Conservation (phyloP, 1,139 yeast genomes). For the Kodamaea sp. region DNA sequence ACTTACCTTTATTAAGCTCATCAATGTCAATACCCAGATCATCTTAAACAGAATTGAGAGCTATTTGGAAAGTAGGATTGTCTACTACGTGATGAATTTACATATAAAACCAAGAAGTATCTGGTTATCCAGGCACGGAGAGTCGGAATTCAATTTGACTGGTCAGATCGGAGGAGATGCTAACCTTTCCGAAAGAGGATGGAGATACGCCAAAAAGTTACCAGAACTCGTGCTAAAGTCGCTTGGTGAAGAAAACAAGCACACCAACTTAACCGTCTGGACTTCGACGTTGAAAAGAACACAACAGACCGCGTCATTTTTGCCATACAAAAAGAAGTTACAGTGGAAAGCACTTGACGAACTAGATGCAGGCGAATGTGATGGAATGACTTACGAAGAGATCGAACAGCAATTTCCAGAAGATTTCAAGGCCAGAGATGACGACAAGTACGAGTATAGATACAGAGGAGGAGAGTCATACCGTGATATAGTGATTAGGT, state of each 20-base stretch:
- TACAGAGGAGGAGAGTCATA: conserved; percentile 97
- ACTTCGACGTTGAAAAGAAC: conserved; percentile 91
- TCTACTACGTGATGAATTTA: conserved; percentile 91
- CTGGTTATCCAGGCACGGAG: conserved; percentile 96
- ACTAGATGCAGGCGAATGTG: conserved; percentile 97
- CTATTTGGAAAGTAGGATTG: conserved; percentile 88
- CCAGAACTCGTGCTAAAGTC: conserved; percentile 77
- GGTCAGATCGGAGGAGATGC: conserved; percentile 98
- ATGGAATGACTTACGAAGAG: conserved; percentile 89
- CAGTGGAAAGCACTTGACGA: conserved; percentile 98
- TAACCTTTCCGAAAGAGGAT: conserved; percentile 80
- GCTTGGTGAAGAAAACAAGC: conserved; percentile 64
- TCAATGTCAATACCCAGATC: conserved; percentile 85
- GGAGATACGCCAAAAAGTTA: conserved; percentile 78
- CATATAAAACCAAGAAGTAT: conserved; percentile 90
- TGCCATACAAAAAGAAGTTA: conserved; percentile 75
- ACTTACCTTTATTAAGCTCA: conserved; percentile 80
- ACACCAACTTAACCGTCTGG: conserved; percentile 85
- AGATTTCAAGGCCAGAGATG: conserved; percentile 94
- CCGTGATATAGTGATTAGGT: conserved; percentile 88
- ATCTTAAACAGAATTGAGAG: conserved; percentile 85
- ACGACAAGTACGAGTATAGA: conserved; percentile 91
- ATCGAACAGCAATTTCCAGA: conserved; percentile 81
- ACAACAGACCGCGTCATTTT: conserved; percentile 84
- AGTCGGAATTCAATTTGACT: conserved; percentile 84